Base-by-base conservation (phyloP, 495 filamentous ascomycete genomes). In the Penicillium paxilli region DNA sequence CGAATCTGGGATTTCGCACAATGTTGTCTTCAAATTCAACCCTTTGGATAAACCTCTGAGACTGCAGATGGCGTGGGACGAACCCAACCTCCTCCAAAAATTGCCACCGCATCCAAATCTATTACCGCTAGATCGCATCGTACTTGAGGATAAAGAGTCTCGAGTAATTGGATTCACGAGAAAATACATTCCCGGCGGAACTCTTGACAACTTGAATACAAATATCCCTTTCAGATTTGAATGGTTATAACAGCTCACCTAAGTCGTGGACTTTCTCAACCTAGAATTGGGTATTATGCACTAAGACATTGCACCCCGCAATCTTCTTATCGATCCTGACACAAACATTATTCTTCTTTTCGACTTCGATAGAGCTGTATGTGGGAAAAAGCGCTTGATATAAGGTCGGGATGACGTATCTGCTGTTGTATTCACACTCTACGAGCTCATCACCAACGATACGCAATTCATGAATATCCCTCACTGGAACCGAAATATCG, bases 401-500 rank as follows among this genome's bases (percentile, higher is more conserved):
- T 40, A 66, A 20, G 60, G 54, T 49, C 59, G 66, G 44, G 60
- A 78, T 56, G 75, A 75, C 40, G 61, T 73, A 35, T 61, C 62
- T 59, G 60, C 65, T 24, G 66, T 75, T 44, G 54, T 70, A 25
- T 68, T 74, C 51, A 71, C 67, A 23, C n/a, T 69, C 11, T 69
- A 77, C 62, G 65, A 74, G 58, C 60, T 77, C 24, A 66, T 76
- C 48, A 75, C 71, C 1, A 62, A 69, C 51, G 68, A 77, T 44
- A 55, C 26, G 12, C 38, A 53, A 3, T 57, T 62, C 40, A 23
- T 57, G 14, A 45, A 25, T 37, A 60, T 64, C 37, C 64, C 58
- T 8, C 44, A 55, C 44, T 57, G 50, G 61, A 40, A 67, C 17
- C 49, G 56, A 33, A 47, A 54, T 19, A 56, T 65, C 3, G 47